Evolutionary conservation across 805 yeast species (phyloP).

Genomic region (Grigorovia yakushimaensis): DNA sequence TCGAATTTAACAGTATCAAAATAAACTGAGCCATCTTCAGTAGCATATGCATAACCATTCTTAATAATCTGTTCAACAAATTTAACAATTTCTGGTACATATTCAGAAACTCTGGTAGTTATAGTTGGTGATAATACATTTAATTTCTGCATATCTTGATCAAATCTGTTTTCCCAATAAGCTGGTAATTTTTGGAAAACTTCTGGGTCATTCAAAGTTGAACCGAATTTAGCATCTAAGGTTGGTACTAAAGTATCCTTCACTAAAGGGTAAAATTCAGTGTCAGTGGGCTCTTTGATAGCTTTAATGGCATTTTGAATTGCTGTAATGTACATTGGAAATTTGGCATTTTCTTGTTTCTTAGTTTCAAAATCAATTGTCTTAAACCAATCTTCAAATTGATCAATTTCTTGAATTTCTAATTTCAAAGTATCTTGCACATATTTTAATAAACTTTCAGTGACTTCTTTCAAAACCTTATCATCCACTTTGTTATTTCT

Average conservation of each 20-base stretch:
- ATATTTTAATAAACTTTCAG: constrained; percentile 39
- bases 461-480: constrained; percentile 28
- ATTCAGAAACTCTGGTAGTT: constrained; percentile 92
- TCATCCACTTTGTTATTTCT: background rate
- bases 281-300: constrained; percentile 9
- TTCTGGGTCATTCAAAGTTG: constrained; percentile 72
- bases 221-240: constrained; percentile 64
- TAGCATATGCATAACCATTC: constrained; percentile 77
- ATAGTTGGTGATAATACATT: constrained; percentile 79
- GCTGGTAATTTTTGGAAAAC: constrained; percentile 76
- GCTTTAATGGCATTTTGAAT: constrained; percentile 41
- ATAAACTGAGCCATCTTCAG: constrained; percentile 89
- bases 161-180: constrained; percentile 79
- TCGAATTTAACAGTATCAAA: constrained; percentile 86
- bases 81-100: constrained; percentile 80
- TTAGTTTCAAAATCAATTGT: constrained; percentile 41
- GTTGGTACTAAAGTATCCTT: constrained; percentile 69
- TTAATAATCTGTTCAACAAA: constrained; percentile 66
- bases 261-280: constrained; percentile 32
- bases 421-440: constrained; percentile 46
- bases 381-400: constrained; percentile 44
- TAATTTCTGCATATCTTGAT: constrained; percentile 74
- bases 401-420: constrained; percentile 20
- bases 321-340: constrained; percentile 74
- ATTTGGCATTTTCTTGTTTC: constrained; percentile 61